Evolutionary conservation across 108 stramenopile species (phyloP), one percentile per base, ranked within the genome.

Genomic region (Conticribra guillardii): DNA sequence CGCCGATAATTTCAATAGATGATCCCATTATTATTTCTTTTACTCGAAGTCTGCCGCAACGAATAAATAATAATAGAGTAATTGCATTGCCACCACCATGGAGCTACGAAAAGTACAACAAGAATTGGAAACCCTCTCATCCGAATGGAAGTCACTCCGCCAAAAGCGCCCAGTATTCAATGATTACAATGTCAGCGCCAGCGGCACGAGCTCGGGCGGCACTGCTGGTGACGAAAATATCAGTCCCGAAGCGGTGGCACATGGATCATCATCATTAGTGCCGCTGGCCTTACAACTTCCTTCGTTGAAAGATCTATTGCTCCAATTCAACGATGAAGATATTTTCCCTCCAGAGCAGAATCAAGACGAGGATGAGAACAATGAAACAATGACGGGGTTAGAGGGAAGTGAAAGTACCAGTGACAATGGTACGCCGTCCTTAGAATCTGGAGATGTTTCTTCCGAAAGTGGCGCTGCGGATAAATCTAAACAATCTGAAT

Each of bases 31-130:
- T n/a, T n/a, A n/a, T n/a, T n/a, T n/a, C n/a, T n/a, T n/a, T n/a
- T n/a, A n/a, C n/a, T n/a, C n/a, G n/a, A n/a, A n/a, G n/a, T n/a
- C n/a, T n/a, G n/a, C n/a, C n/a, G n/a, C n/a, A n/a, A n/a, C n/a
- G n/a, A n/a, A n/a, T n/a, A n/a, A n/a, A n/a, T n/a, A n/a, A n/a
- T n/a, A n/a, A n/a, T n/a, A n/a, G n/a, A n/a, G n/a, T n/a, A n/a
- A n/a, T n/a, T n/a, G n/a, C n/a, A n/a, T n/a, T n/a, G n/a, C n/a
- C n/a, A n/a, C n/a, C n/a, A 66, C 1, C 48, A 87, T 87, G 88
- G 88, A 89, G 48, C 74, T 89, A 3, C 76, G 85, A 61, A 76
- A 56, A 41, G 73, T 79, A n/a, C 85, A 89, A 66, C 70, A 83
- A 54, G 70, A 72, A 16, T 33, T 85, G 26, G 55, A 81, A 26